These are phyloP conservation scores for Calonectria naviculata DNA, from an alignment of 2,329 filamentous ascomycete species.

Conservation along the genomic window DNA sequence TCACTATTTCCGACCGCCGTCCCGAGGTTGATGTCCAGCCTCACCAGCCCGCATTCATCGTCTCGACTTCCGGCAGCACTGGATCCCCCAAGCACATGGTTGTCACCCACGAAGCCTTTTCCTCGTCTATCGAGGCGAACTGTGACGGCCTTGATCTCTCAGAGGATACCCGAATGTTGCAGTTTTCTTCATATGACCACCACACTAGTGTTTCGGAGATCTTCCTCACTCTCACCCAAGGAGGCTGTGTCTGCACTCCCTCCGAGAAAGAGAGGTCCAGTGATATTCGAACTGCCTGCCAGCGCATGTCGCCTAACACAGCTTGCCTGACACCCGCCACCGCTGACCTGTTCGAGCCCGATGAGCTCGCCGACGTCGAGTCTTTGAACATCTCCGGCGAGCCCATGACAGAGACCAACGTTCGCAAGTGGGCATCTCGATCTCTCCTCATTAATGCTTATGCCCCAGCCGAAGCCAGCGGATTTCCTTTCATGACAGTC, in stretches of 20 bases:
- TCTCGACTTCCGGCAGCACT: background rate
- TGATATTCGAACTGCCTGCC: background rate
- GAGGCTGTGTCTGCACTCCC: background rate
- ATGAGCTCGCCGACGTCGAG: constrained; percentile 6
- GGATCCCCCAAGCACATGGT: background rate
- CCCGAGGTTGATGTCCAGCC: background rate
- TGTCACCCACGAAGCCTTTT: background rate
- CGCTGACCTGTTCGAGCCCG: background rate
- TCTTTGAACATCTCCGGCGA: constrained; percentile 8
- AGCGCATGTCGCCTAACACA: background rate
- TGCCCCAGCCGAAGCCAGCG: background rate
- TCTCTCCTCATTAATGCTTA: constrained; percentile 7
- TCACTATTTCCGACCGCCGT: background rate
- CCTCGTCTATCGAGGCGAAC: background rate
- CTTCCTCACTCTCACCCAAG: background rate
- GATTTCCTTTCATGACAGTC: background rate
- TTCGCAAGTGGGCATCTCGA: constrained; percentile 5
- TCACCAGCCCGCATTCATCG: background rate
- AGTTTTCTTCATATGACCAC: background rate
- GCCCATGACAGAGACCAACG: background rate
- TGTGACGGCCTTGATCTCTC: background rate
- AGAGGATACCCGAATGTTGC: background rate
- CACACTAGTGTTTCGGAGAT: background rate
- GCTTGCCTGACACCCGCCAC: background rate
- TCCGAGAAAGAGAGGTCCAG: background rate